These are phyloP conservation scores for Aureobasidium pullulans DNA, from an alignment of 2,329 filamentous ascomycete species.

Conservation along the genomic window DNA sequence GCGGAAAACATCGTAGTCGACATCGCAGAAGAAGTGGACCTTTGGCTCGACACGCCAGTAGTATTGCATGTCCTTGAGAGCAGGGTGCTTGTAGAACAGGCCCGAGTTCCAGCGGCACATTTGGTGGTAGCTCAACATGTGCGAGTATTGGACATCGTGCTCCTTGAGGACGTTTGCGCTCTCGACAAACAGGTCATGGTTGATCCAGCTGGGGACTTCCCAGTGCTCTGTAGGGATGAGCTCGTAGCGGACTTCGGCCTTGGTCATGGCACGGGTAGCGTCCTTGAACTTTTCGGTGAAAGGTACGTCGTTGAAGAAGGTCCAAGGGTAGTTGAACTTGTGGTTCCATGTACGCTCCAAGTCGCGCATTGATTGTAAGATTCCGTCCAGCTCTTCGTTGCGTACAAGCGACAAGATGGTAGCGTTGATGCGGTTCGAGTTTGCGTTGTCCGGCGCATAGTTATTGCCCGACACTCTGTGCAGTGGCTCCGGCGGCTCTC, in stretches of 20 bases:
- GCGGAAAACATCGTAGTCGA: constrained; percentile 97
- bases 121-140: constrained; percentile 86
- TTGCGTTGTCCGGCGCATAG: constrained; percentile 67
- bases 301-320: constrained; percentile 94
- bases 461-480: constrained; percentile 61
- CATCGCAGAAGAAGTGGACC: constrained; percentile 97
- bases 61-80: constrained; percentile 72
- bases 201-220: constrained; percentile 88
- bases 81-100: constrained; percentile 94
- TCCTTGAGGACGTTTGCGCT: constrained; percentile 77
- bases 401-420: constrained; percentile 87
- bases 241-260: constrained; percentile 81
- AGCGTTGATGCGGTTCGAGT: constrained; percentile 82
- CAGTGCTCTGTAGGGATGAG: constrained; percentile 92
- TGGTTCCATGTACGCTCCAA: constrained; percentile 92
- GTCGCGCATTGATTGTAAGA: constrained; percentile 83
- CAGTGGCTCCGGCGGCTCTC: constrained; percentile 72
- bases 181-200: constrained; percentile 74
- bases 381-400: constrained; percentile 77
- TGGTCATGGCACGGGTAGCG: constrained; percentile 72
- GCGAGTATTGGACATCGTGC: constrained; percentile 82
- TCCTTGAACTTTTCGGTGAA: constrained; percentile 91
- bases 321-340: constrained; percentile 99
- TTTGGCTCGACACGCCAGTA: constrained; percentile 99
- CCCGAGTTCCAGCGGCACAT: constrained; percentile 99